These are phyloP conservation scores for Centella asiatica DNA, from an alignment of 129 eudicot genomes.

Conservation along the genomic window DNA sequence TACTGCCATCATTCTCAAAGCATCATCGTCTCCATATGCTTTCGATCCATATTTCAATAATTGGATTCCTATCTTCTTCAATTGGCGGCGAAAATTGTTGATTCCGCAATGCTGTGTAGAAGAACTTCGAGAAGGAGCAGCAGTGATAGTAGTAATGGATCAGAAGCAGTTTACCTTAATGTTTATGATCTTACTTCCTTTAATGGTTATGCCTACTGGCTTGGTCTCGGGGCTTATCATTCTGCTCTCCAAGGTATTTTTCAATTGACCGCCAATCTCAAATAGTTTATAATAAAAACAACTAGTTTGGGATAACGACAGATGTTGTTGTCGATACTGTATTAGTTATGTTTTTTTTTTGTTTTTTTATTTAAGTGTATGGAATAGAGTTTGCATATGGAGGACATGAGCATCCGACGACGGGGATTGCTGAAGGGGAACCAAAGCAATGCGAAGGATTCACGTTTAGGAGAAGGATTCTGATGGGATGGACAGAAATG, in stretches of 20 bases:
- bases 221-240: constrained; percentile 10
- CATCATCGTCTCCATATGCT: too few relatives aligned
- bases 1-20: constrained; percentile 23
- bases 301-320: too few relatives aligned
- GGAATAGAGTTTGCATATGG: constrained; percentile 89
- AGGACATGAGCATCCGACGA: constrained; percentile 66
- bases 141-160: not conserved
- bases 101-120: constrained; percentile 1
- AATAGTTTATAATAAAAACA: too few relatives aligned
- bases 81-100: too few relatives aligned
- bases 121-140: not conserved
- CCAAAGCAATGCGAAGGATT: constrained; percentile 79
- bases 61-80: too few relatives aligned
- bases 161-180: not conserved
- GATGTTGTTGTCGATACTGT: not conserved
- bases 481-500: constrained; percentile 75
- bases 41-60: too few relatives aligned
- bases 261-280: too few relatives aligned
- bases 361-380: constrained; percentile 43
- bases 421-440: constrained; percentile 72
- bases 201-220: constrained; percentile 7
- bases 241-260: constrained; percentile 1
- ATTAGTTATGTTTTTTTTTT: not conserved
- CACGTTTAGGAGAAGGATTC: constrained; percentile 58
- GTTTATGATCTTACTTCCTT: constrained; percentile 6